phyloP scores from a whole-genome alignment of 1,284 basidiomycete species.

The Cryptococcus floricola region DNA sequence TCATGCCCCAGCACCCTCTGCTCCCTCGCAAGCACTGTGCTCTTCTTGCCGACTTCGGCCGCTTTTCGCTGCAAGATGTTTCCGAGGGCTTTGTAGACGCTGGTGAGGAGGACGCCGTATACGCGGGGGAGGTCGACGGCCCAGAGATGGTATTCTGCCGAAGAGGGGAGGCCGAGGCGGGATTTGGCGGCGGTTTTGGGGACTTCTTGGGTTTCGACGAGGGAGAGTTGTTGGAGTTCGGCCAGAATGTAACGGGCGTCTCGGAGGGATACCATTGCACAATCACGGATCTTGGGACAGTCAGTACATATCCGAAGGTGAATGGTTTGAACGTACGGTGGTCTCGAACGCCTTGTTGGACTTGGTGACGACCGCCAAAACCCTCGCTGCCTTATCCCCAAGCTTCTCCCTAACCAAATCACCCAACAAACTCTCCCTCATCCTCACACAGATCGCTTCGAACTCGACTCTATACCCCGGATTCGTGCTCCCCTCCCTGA shows the following conservation, averaged over 20 bases:
- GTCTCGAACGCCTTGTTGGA: constrained; percentile 97
- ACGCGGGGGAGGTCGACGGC: constrained; percentile 79
- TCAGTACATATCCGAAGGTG: background rate
- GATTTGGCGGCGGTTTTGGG: constrained; percentile 82
- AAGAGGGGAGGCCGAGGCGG: constrained; percentile 50
- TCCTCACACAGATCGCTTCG: constrained; percentile 65
- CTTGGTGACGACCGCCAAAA: constrained; percentile 73
- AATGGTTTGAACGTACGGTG: constrained; percentile 58
- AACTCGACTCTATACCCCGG: constrained; percentile 68
- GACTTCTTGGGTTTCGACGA: constrained; percentile 86
- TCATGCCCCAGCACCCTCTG: constrained; percentile 67
- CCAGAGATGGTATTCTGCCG: constrained; percentile 60
- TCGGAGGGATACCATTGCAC: constrained; percentile 85
- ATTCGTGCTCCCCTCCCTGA: constrained; percentile 54
- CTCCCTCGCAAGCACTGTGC: constrained; percentile 69
- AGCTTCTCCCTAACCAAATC: constrained; percentile 77
- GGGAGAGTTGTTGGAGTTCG: constrained; percentile 68
- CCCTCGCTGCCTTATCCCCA: constrained; percentile 78
- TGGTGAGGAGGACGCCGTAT: constrained; percentile 67
- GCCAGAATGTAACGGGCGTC: constrained; percentile 78
- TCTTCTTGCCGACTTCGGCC: constrained; percentile 63
- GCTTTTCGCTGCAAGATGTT: constrained; percentile 71
- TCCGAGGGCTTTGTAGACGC: constrained; percentile 79
- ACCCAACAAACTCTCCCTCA: constrained; percentile 72
- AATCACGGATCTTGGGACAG: constrained; percentile 75